Evolutionary conservation across 306 rosid species (phyloP).

Genomic region (Mimosa bimucronata): DNA sequence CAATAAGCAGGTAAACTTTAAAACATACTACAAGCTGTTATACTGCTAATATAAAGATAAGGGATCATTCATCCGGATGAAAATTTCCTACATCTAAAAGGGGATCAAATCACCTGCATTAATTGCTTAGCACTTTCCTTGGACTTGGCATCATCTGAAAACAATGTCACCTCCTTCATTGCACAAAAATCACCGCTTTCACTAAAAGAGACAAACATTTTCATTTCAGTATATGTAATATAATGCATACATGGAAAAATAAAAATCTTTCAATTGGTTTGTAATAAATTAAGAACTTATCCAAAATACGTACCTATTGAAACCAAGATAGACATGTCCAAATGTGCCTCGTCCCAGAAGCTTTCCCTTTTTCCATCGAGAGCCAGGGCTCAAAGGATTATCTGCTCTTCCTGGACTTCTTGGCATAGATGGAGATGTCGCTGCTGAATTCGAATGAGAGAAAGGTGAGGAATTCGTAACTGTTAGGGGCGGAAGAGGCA

Average conservation of each 20-base stretch:
- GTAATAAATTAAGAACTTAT: conserved; percentile 23
- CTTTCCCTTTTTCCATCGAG: conserved; percentile 98
- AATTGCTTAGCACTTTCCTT: conserved; percentile 95
- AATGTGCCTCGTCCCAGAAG: conserved; percentile 94
- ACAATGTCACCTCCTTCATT: conserved; percentile 97
- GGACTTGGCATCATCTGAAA: conserved; percentile 97
- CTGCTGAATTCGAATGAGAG: conserved; percentile 93
- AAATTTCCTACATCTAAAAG: conserved; percentile 18
- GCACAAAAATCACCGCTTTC: conserved; percentile 99
- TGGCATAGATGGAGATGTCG: conserved; percentile 96
- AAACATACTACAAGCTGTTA: conserved; percentile 42
- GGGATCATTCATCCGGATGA: background rate
- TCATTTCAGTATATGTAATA: conserved; percentile 29
- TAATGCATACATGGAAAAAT: background rate
- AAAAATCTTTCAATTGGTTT: background rate
- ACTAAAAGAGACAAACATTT: conserved; percentile 49
- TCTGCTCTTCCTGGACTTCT: conserved; percentile 99
- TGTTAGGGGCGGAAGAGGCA: conserved; percentile 92
- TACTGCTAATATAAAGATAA: conserved; percentile 18
- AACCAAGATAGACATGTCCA: conserved; percentile 96
- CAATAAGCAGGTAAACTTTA: conserved; percentile 24
- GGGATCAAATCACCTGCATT: conserved; percentile 67
- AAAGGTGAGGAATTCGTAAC: conserved; percentile 64
- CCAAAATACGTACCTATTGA: conserved; percentile 67
- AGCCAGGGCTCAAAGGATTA: conserved; percentile 80